These are phyloP conservation scores for Naganishia randhawae DNA, from an alignment of 768 basidiomycete genomes.

Conservation along the genomic window DNA sequence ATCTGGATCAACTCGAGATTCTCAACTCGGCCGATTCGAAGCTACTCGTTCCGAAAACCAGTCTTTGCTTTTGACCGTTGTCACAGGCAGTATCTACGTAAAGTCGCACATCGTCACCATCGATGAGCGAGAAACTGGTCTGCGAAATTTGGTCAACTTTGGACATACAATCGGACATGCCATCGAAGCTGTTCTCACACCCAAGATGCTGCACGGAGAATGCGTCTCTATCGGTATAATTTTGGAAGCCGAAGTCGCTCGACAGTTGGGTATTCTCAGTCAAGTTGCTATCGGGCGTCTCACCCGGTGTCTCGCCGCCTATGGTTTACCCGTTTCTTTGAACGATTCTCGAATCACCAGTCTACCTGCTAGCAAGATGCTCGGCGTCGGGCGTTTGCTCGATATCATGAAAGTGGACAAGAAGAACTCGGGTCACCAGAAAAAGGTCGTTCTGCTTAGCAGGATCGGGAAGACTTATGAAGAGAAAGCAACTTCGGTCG, in stretches of 20 bases:
- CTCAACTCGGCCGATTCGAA: constrained; percentile 53
- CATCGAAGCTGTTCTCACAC: constrained; percentile 92
- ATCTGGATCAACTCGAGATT: constrained; percentile 56
- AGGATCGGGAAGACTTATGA: constrained; percentile 89
- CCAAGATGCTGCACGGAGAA: constrained; percentile 90
- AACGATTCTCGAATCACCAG: constrained; percentile 71
- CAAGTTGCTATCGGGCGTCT: constrained; percentile 92
- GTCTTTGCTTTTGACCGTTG: constrained; percentile 80
- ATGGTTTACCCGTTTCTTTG: constrained; percentile 81
- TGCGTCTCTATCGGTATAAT: constrained; percentile 95
- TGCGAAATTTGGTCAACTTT: constrained; percentile 98
- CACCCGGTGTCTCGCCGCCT: constrained; percentile 78
- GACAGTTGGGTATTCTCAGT: constrained; percentile 77
- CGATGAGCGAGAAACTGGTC: constrained; percentile 92
- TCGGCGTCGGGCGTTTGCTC: constrained; percentile 75
- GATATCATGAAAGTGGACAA: constrained; percentile 97
- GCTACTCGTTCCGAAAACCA: constrained; percentile 65
- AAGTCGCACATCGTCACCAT: constrained; percentile 96
- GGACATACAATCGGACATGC: constrained; percentile 98
- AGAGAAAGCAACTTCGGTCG: constrained; percentile 79
- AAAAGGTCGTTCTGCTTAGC: constrained; percentile 88
- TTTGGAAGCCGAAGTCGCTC: constrained; percentile 87
- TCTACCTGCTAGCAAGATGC: constrained; percentile 63
- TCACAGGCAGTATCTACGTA: constrained; percentile 86
- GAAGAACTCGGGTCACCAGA: constrained; percentile 87